Evolutionary conservation across 805 yeast genomes (phyloP), one percentile per base, ranked within the genome.

Genomic region (Myxozyma sirexii): DNA sequence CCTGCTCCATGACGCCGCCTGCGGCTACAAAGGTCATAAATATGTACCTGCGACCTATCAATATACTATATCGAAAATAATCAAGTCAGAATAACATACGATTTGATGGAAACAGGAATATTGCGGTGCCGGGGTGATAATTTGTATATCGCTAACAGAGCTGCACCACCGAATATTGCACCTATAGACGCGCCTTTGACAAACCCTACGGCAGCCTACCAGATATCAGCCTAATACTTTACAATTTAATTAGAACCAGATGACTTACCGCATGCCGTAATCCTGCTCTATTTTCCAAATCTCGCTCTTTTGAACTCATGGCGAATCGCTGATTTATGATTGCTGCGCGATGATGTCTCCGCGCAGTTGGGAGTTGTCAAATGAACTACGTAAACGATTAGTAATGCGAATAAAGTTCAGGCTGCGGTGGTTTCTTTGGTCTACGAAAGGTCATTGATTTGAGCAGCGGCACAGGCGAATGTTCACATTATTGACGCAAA

Each of bases 1-100:
- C 41, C 24, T 61, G 64, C 43, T 61, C 59, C 17, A 49, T 37
- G 33, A 58, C 41, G 12, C 48, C 63, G 17, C 52, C 62, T 13
- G 35, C 49, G 21, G 49, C 39, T 2, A 61, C 47, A 17, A 54
- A 45, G 13, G 56, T 15, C 17, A 44, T 12, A 24, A 56, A 48
- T 19, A 47, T 41, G 27, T 46, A 58, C n/a, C 64, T 61, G 37
- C 7, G n/a, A n/a, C n/a, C n/a, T n/a, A n/a, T n/a, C n/a, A n/a
- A n/a, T n/a, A n/a, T n/a, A n/a, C n/a, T n/a, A n/a, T n/a, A n/a
- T n/a, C n/a, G n/a, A n/a, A n/a, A n/a, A n/a, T n/a, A n/a, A n/a
- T n/a, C n/a, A n/a, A n/a, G n/a, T n/a, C n/a, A n/a, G n/a, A n/a
- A n/a, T n/a, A 6, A 50, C 64, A 12, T 42, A 60, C 64, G 57